Conservation (phyloP, 83 land plant species). For the Thuja plicata region DNA sequence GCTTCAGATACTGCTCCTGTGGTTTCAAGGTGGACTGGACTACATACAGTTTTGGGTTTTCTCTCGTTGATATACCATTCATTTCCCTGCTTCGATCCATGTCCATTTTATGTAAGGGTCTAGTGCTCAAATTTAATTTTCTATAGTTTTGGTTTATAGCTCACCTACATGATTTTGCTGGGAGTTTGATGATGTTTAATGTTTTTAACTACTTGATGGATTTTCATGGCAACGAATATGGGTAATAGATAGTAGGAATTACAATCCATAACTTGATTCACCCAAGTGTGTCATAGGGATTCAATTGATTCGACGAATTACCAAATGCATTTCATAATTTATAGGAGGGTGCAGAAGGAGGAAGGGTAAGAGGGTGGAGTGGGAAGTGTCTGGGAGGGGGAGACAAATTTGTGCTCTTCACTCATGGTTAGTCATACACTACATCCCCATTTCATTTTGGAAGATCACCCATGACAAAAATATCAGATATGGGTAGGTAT, state of each 20-base stretch:
- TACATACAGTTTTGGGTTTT: conserved; percentile 11
- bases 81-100: conserved; percentile 2
- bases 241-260: not conserved
- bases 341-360: too few species aligned
- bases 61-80: conserved; percentile 6
- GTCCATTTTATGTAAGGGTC: not conserved
- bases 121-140: not conserved
- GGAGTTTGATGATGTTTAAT: not conserved
- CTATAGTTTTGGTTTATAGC: not conserved
- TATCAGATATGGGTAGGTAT: not conserved
- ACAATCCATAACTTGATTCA: not conserved
- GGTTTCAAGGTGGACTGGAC: conserved; percentile 11
- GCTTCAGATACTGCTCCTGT: not conserved
- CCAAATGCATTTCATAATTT: not conserved
- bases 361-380: too few species aligned
- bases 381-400: too few species aligned
- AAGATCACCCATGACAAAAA: not conserved
- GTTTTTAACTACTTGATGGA: not conserved
- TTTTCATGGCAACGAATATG: not conserved
- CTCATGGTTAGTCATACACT: not conserved
- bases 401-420: not conserved
- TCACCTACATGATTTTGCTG: not conserved
- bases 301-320: not conserved
- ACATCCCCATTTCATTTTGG: not conserved
- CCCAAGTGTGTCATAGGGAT: not conserved